Percentiles rank a stretch among this genome's conserved stretches.
Evolutionary conservation across 1,139 yeast genomes (phyloP).

Genomic region (Candida sp.): DNA sequence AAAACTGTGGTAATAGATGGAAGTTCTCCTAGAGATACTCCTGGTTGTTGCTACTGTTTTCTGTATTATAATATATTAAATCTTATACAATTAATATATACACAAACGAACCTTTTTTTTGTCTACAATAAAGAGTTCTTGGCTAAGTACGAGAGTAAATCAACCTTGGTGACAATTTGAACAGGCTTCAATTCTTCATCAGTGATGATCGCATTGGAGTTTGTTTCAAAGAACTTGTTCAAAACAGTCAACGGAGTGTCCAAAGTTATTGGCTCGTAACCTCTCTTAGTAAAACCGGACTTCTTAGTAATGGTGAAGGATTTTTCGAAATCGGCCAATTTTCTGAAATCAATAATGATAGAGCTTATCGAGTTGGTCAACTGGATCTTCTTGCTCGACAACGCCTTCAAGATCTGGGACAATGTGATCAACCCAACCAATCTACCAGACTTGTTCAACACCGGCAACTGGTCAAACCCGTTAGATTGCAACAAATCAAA

Average conservation of each 20-base stretch:
- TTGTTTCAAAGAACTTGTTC: conserved; percentile 83
- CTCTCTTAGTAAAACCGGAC: conserved; percentile 63
- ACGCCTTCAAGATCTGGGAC: conserved; percentile 70
- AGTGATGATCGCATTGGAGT: conserved; percentile 86
- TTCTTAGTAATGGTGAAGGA: conserved; percentile 67
- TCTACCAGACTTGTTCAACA: conserved; percentile 61
- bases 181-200: conserved; percentile 73
- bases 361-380: conserved; percentile 63
- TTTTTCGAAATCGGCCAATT: conserved; percentile 70
- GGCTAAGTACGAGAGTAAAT: conserved; percentile 71
- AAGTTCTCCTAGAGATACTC: conserved; percentile 63
- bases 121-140: conserved; percentile 22
- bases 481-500: conserved; percentile 74
- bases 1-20: conserved; percentile 98
- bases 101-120: not conserved
- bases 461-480: conserved; percentile 90
- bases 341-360: conserved; percentile 77
- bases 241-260: conserved; percentile 71
- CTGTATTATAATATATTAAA: conserved; percentile 2
- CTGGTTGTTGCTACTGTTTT: not conserved
- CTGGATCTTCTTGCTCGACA: conserved; percentile 67
- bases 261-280: conserved; percentile 71
- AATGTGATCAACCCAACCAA: conserved; percentile 80
- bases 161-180: conserved; percentile 90
- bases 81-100: not conserved